Evolutionary conservation across 805 yeast genomes (phyloP), one percentile per base, ranked within the genome.

Genomic region (Brettanomyces nanus): DNA sequence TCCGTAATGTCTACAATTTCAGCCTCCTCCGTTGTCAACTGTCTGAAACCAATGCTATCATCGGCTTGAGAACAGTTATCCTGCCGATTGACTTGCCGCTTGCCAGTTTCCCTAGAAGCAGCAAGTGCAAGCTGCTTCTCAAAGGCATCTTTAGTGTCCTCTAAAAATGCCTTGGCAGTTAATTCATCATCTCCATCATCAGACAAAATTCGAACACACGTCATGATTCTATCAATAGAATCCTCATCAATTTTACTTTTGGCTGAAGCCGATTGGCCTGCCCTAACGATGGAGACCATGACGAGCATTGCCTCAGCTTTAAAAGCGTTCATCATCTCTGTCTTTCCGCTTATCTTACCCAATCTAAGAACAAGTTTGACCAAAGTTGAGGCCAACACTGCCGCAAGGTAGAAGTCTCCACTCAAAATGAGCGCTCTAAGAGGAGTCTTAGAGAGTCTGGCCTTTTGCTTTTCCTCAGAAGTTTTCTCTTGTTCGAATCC

Each of bases 301-400:
- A 86, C 82, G 52, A 92, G 73, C 68, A 90, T 71, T 13, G 96
- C 97, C 65, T 92, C 98, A 18, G 97, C 97, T 52, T 82, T 85
- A 53, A 86, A 71, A 11, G 94, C 94, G 60, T 92, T 90, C 46
- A 79, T 58, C 41, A 76, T 66, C n/a, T 63, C 63, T 11, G 45
- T 47, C 42, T 77, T 71, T 6, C 68, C 61, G 2, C 80, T 64
- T 28, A 74, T 59, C 46, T 74, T 73, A 44, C 75, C 72, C 53
- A 82, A 76, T 56, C 95, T 76, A 51, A 92, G 66, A 19, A 86
- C 83, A 40, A 92, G 72, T 65, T 92, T 92, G 33, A 94, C 85
- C 47, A 92, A 73, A 2, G 97, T 82, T 2, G 94, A 79, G 0
- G 95, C 75, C 43, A 94, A 68, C 17, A 89, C 90, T 2, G 97